These are phyloP conservation scores for Neostapfia colusana DNA, from an alignment of 176 grass and related monocot genomes.

Conservation along the genomic window DNA sequence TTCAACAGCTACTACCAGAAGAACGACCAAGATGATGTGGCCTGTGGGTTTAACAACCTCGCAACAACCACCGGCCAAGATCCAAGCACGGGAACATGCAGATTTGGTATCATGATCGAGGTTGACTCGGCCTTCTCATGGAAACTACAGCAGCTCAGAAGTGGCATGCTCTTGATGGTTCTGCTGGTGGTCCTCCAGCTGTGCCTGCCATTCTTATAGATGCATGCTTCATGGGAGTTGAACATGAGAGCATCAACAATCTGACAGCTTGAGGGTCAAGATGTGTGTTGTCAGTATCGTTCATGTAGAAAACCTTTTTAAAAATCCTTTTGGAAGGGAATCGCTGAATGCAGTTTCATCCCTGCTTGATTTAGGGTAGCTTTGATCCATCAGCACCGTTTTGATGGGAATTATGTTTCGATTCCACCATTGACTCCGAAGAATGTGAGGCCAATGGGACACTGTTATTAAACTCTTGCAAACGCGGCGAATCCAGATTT, in stretches of 20 bases:
- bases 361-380: constrained; percentile 32
- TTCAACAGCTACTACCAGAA: constrained; percentile 96
- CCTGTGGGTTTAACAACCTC: constrained; percentile 73
- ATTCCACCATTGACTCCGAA: constrained; percentile 6
- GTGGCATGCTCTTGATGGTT: constrained; percentile 28
- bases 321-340: constrained; percentile 4
- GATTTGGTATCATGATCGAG: constrained; percentile 87
- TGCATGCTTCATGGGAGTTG: constrained; percentile 1
- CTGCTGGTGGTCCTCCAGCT: constrained; percentile 49
- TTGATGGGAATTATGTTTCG: constrained; percentile 27
- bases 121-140: constrained; percentile 63
- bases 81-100: constrained; percentile 80
- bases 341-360: background rate
- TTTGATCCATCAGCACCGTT: constrained; percentile 23
- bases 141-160: constrained; percentile 30
- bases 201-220: constrained; percentile 38
- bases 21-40: constrained; percentile 93
- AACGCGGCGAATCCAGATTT: background rate
- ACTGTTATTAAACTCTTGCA: background rate
- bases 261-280: constrained; percentile 49
- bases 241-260: constrained; percentile 4
- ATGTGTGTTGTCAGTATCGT: constrained; percentile 46
- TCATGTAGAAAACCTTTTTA: constrained; percentile 44
- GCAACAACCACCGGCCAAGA: constrained; percentile 77
- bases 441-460: background rate